These are phyloP conservation scores for Blepharisma japonicum DNA, from an alignment of 73 alveolate genomes.

Conservation along the genomic window DNA sequence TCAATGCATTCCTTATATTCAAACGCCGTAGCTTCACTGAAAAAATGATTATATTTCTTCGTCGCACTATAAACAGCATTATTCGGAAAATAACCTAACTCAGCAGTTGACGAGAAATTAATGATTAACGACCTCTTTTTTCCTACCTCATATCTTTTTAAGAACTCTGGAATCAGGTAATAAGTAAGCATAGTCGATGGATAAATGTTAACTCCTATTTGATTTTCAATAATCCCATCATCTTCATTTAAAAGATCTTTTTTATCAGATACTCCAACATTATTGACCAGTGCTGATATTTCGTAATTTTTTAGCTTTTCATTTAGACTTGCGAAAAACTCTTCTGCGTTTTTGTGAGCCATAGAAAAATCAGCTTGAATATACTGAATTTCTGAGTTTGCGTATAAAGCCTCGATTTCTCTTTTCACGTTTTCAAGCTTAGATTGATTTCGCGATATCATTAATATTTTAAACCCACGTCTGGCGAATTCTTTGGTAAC, in stretches of 20 bases:
- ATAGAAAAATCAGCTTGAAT: too few relatives aligned
- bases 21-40: neutral
- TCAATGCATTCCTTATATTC: neutral
- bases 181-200: neutral
- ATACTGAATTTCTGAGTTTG: too few relatives aligned
- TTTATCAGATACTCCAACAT: neutral
- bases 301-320: neutral
- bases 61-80: conserved; percentile 11
- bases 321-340: neutral
- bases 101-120: conserved; percentile 8
- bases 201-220: neutral
- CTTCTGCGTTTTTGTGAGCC: neutral
- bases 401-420: too few relatives aligned
- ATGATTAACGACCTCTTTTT: neutral
- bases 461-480: neutral
- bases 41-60: conserved; percentile 7
- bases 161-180: neutral
- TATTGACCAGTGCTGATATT: neutral
- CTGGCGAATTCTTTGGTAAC: neutral
- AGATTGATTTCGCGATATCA: neutral
- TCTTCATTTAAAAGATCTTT: neutral
- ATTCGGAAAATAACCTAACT: neutral
- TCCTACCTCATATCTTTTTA: neutral
- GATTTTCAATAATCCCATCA: neutral
- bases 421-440: neutral